phyloP scores from a whole-genome alignment of 306 rosid species.

The Cicer judaicum region DNA sequence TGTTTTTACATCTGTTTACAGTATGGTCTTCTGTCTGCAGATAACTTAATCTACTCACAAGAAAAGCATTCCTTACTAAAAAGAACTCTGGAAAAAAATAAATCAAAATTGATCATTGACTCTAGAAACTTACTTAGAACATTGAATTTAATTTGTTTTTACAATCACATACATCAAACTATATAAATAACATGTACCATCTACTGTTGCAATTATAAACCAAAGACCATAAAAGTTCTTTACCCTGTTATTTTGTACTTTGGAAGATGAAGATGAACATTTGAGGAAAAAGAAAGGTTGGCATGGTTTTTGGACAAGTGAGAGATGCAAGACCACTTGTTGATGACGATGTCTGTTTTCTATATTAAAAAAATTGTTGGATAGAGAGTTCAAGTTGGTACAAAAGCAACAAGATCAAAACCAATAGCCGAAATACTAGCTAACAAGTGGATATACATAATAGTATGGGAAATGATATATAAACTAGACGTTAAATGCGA shows the following conservation, averaged over 20 bases:
- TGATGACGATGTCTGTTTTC: constrained; percentile 35
- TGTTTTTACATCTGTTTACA: background rate
- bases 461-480: constrained; percentile 19
- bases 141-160: background rate
- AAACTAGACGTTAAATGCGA: background rate
- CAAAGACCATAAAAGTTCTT: background rate
- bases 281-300: constrained; percentile 40
- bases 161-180: no score
- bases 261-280: constrained; percentile 50
- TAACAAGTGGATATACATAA: constrained; percentile 6
- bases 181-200: no score
- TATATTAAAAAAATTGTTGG: constrained; percentile 33
- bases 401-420: constrained; percentile 44
- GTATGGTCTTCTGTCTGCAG: background rate
- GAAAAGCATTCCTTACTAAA: no score
- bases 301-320: constrained; percentile 46
- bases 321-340: constrained; percentile 40
- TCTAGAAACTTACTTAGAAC: constrained; percentile 14
- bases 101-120: background rate
- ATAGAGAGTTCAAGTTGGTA: constrained; percentile 50
- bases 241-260: constrained; percentile 35
- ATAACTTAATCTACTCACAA: background rate
- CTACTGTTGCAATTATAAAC: background rate
- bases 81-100: background rate
- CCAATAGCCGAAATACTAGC: background rate